phyloP scores from a whole-genome alignment of 495 filamentous ascomycete genomes.

The Penicillium bialowiezense region DNA sequence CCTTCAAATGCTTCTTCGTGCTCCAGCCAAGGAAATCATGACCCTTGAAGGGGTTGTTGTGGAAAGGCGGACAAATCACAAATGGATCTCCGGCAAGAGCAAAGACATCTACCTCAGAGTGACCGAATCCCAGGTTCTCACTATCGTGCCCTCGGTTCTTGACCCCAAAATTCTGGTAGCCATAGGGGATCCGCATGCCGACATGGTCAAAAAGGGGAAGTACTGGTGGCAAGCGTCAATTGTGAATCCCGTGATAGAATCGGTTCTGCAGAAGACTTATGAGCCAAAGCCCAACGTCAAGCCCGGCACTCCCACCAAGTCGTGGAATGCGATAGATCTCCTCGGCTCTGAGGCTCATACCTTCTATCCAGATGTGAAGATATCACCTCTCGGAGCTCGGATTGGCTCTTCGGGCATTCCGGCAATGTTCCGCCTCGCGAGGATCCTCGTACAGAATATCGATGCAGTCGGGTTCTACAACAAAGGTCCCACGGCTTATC shows the following conservation, averaged over 20 bases:
- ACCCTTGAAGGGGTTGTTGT: constrained; percentile 28
- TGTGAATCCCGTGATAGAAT: constrained; percentile 26
- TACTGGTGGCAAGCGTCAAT: constrained; percentile 47
- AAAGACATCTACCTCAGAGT: constrained; percentile 35
- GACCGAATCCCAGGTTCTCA: constrained; percentile 41
- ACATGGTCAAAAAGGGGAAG: constrained; percentile 32
- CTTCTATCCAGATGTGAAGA: neutral
- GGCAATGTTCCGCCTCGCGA: constrained; percentile 28
- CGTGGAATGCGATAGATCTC: neutral
- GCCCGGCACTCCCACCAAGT: constrained; percentile 28
- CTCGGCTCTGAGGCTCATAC: neutral
- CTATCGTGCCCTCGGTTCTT: constrained; percentile 9
- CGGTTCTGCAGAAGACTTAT: constrained; percentile 27
- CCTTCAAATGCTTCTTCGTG: constrained; percentile 11
- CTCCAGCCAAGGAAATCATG: constrained; percentile 18
- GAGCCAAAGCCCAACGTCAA: constrained; percentile 12
- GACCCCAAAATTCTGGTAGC: constrained; percentile 19
- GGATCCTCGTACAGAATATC: constrained; percentile 32
- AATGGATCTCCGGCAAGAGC: constrained; percentile 11
- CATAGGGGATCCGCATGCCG: constrained; percentile 11
- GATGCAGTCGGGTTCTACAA: constrained; percentile 37
- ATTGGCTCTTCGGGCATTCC: constrained; percentile 32
- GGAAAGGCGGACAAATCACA: constrained; percentile 32
- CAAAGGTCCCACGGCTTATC: constrained; percentile 7
- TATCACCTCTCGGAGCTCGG: neutral